Base-by-base conservation (phyloP, 768 basidiomycete species). In the Leccinum olivaceopallidum region DNA sequence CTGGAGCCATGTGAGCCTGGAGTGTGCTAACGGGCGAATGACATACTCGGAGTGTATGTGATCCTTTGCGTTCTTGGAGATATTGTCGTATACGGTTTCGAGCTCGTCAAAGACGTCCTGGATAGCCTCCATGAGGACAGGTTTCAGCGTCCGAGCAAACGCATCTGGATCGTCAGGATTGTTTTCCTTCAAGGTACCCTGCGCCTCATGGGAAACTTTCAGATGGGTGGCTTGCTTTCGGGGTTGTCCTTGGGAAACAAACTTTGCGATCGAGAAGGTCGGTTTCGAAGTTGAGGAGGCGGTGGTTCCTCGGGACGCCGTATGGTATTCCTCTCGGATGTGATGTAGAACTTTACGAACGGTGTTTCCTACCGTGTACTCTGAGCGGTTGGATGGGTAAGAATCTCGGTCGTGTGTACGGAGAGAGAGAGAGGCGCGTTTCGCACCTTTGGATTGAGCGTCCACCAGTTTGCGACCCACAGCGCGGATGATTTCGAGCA, bases 31-130 rank as follows among this genome's bases (percentile, higher is more conserved):
- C 4, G 9, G 13, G 57, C 7, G 54, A 30, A 55, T 6, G 28
- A 78, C 92, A 72, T 71, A 98, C 96, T 97, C 95, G n/a, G 95
- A 94, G 73, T 98, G 96, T 61, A 99, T 91, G 71, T 98, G 95
- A 73, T 97, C 95, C 75, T 86, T 90, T 2, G 95, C 94, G 67
- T 91, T 92, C 78, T 92, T 96, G 9, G 92, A 91, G 20, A 98
- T 89, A 67, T 90, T 95, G 66, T 97, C 92, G 67, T 98, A 94
- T 1, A 96, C 95, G 3, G 92, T 95, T 73, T 97, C 95, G 39
- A 99, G 80, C 74, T 99, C 97, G 65, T 97, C 94, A 50, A 97
- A 81, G 18, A 98, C 92, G 70, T 98, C 96, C 70, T 96, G 91
- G 55, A 99, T 95, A 7, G 95, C 97, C 74, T 97, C 94, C 83